A percentile compares a stretch with the other conserved stretches of the same genome.
Evolutionary conservation across 2,329 filamentous ascomycete genomes (phyloP).

Genomic region (Colletotrichum paranaense): DNA sequence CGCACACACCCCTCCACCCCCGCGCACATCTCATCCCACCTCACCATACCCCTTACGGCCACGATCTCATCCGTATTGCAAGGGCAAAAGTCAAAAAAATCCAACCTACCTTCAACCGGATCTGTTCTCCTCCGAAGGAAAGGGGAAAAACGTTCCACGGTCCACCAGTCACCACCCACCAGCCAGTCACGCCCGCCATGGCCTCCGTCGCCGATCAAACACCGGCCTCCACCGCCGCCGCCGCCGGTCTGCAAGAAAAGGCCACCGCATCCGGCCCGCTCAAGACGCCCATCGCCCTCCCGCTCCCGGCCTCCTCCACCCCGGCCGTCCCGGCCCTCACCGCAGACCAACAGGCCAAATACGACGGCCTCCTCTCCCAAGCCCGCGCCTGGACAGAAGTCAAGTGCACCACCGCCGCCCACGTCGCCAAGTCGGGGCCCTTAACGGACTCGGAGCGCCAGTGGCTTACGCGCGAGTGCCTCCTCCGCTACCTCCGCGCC

Average conservation of each 20-base stretch:
- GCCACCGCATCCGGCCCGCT: conserved; percentile 38
- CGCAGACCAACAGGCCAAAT: conserved; percentile 83
- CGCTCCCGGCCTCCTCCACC: conserved; percentile 68
- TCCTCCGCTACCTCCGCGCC: conserved; percentile 91
- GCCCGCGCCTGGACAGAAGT: conserved; percentile 79
- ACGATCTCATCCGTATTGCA: not conserved
- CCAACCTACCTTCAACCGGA: not conserved
- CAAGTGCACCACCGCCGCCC: conserved; percentile 60
- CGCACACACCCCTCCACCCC: not conserved
- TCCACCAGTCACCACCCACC: not conserved
- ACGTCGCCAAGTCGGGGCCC: conserved; percentile 69
- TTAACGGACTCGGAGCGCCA: conserved; percentile 84
- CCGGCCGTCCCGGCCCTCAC: conserved; percentile 70
- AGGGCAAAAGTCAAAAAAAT: not conserved
- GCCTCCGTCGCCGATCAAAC: conserved; percentile 30
- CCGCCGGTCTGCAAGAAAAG: conserved; percentile 23
- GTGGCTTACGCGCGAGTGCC: conserved; percentile 92
- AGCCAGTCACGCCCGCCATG: conserved; percentile 9
- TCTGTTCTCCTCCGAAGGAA: not conserved
- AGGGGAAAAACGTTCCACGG: not conserved
- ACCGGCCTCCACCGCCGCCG: conserved; percentile 13
- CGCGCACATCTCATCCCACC: conserved; percentile 3
- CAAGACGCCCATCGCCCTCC: conserved; percentile 68
- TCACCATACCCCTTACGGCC: conserved; percentile 2
- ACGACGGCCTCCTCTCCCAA: conserved; percentile 77